Evolutionary conservation across 306 rosid species (phyloP), one percentile per base, ranked within the genome.

Genomic region (Ochetophila trinervis): DNA sequence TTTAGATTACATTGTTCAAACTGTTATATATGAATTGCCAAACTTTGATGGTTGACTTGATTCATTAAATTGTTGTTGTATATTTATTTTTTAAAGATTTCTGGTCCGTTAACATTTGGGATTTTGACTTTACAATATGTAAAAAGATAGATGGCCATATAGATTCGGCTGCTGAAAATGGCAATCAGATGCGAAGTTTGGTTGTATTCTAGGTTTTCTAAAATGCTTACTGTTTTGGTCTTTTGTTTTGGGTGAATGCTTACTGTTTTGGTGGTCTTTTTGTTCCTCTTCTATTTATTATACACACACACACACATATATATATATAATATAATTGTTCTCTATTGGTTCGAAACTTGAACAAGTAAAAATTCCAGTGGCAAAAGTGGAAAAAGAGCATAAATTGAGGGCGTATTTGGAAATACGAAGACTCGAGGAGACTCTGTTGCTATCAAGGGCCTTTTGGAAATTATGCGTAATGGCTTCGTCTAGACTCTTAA

Each of bases 401-500:
- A 63, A 63, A 30, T 14, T 2, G 42, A 63, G 57, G 68, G 68
- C 42, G 20, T 16, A 36, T 1, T 62, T 4, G 65, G 18, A 6
- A 62, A 62, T 11, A 40, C 14, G 22, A 37, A 40, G 45, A 12
- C 45, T 23, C 4, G 0, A 13, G 65, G 30, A 63, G 42, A 4
- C 6, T 11, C 24, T 63, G 56, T 47, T 47, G 68, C 68, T 15
- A 16, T 63, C 68, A 30, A 63, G 53, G 56, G 18, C 40, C 21
- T 47, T 63, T 16, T n/a, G n/a, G n/a, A n/a, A 2, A 17, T 22
- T 45, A 15, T 63, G 68, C 56, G 16, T 42, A 62, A 60, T 51
- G 65, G 65, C 65, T 60, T 60, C 30, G 51, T 60, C 65, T 60
- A 51, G 65, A 60, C 65, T 20, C 65, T 10, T 18, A 37, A 27